Evolutionary conservation across 345 rosid species (phyloP).

Genomic region (Salix exigua): DNA sequence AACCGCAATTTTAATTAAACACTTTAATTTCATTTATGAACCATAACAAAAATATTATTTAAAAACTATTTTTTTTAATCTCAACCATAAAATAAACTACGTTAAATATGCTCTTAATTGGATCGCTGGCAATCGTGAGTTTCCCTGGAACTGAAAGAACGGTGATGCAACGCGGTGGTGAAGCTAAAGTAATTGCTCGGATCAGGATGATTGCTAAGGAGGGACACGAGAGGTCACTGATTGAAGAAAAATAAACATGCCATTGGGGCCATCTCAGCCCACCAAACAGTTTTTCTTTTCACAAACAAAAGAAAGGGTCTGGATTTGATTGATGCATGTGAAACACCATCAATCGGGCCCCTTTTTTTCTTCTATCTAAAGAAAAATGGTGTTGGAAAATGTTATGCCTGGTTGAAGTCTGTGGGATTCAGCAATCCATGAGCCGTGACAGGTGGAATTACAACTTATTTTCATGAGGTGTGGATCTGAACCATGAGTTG

Average conservation of each 20-base stretch:
- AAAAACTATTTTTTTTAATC: too few species aligned
- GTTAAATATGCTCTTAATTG: neutral
- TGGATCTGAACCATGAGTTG: neutral
- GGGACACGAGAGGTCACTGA: neutral
- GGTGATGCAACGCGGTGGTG: neutral
- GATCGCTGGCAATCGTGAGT: neutral
- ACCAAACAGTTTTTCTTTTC: neutral
- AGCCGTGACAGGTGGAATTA: neutral
- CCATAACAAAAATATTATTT: fast-evolving
- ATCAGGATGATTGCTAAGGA: neutral
- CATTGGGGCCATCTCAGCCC: neutral
- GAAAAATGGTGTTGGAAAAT: neutral
- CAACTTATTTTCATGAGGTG: neutral
- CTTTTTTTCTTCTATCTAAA: fast-evolving
- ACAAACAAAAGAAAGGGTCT: neutral
- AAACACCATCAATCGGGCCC: neutral
- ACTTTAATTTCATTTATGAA: too few species aligned
- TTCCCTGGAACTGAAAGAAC: neutral
- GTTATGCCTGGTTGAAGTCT: neutral
- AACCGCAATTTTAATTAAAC: too few species aligned
- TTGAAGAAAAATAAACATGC: neutral
- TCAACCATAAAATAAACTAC: too few species aligned
- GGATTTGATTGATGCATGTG: neutral
- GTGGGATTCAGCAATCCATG: neutral
- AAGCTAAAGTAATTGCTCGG: neutral